Base-by-base conservation (phyloP, 164 flowering plant genomes). In the Litsea cubeba region DNA sequence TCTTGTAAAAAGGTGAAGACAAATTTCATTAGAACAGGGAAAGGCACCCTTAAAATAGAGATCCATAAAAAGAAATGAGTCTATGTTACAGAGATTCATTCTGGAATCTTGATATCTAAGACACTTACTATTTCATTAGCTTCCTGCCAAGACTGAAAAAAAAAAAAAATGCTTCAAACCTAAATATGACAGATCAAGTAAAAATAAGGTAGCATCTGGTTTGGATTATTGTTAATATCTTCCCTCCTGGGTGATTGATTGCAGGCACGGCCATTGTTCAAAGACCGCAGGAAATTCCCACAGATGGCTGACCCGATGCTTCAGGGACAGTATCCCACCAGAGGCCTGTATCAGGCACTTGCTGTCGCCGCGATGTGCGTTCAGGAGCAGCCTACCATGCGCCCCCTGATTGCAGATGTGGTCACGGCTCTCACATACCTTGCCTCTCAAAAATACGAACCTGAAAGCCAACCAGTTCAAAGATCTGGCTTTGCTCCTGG, bases 301-400 rank as follows among this genome's bases (percentile, higher is more conserved):
- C 91, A 88, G 81, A 90, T 93, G 85, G 94, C 88, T 11, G 97
- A 93, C 76, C 98, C 98, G 2, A 15, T 76, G 74, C 93, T 93
- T 24, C 88, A 91, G 78, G 89, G 95, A 20, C 90, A 85, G 68
- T 93, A 88, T 74, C 96, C 98, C 14, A 73, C 76, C 65, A 85
- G 96, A 69, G 95, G 95, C 32, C 74, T 93, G 75, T 93, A 89
- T 74, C 97, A 93, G 85, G 98, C 97, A 20, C 92, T 93, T 72
- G 95, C 95, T 68, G 86, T 93, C 72, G 98, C 98, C 17, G 95
- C 94, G 22, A 93, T 93, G 97, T 91, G 98, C 76, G 97, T 93
- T 50, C 97, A 90, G 76, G 97, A 93, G 76, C 92, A 93, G 78
- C 94, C 98, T 11, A 85, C 82, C 69, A 83, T 88, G 91, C 86